A percentile compares a stretch with the other conserved stretches of the same genome.
These are phyloP conservation scores for Actinomucor elegans DNA, from an alignment of 371 early-diverging fungal species.

Conservation along the genomic window DNA sequence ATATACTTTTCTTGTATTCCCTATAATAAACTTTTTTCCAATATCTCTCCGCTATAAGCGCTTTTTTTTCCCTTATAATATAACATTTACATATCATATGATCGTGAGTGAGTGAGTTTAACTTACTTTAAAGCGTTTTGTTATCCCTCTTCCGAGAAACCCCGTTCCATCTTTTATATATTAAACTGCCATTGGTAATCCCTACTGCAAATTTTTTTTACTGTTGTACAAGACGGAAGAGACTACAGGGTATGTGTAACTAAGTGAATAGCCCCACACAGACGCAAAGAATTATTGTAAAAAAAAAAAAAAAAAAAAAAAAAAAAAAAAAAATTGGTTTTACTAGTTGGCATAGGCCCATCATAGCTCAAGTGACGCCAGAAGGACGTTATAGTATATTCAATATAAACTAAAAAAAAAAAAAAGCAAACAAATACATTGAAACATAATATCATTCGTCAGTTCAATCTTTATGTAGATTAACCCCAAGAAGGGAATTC, in stretches of 20 bases:
- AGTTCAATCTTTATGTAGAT: too few species aligned
- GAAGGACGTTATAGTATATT: too few species aligned
- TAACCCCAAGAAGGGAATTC: too few species aligned
- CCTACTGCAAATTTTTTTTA: background rate
- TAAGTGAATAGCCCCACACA: background rate
- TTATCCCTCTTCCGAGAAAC: conserved; percentile 7
- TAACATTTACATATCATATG: background rate
- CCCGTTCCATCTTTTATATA: conserved; percentile 2
- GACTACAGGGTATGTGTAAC: background rate
- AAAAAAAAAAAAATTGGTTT: too few species aligned
- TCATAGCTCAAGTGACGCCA: too few species aligned
- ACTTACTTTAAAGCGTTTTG: background rate
- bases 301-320: too few species aligned
- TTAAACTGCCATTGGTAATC: background rate
- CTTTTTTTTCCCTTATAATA: background rate
- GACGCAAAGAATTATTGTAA: too few species aligned
- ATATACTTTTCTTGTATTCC: background rate
- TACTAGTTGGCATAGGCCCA: too few species aligned
- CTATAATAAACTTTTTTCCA: background rate
- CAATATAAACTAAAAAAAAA: too few species aligned
- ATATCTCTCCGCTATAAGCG: background rate
- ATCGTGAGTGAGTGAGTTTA: background rate
- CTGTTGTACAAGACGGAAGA: background rate
- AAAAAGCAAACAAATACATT: too few species aligned
- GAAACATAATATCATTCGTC: too few species aligned